These are phyloP conservation scores for Paecilomyces dactylethromorphus DNA, from an alignment of 2,329 filamentous ascomycete species.

Conservation along the genomic window DNA sequence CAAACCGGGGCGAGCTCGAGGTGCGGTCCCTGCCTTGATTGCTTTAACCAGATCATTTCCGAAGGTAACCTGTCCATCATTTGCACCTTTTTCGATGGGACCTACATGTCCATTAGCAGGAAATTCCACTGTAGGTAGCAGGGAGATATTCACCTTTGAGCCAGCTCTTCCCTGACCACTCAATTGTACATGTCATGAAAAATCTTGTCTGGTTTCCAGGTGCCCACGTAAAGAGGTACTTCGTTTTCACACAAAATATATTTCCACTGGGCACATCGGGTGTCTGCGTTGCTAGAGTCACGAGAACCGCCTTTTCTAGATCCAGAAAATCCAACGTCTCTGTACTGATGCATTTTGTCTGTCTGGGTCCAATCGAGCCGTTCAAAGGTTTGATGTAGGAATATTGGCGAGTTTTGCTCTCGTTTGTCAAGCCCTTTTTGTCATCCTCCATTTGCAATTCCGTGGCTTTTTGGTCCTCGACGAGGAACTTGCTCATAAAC, in stretches of 20 bases:
- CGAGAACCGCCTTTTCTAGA: constrained; percentile 75
- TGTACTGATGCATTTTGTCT: constrained; percentile 88
- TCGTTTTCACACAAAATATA: constrained; percentile 85
- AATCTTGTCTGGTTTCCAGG: constrained; percentile 78
- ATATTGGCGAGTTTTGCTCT: constrained; percentile 68
- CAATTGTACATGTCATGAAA: constrained; percentile 81
- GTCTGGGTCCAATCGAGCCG: constrained; percentile 77
- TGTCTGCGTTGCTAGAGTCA: constrained; percentile 79
- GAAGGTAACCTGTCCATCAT: constrained; percentile 79
- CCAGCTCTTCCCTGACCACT: constrained; percentile 98
- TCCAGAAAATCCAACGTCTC: constrained; percentile 81
- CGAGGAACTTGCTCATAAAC: constrained; percentile 83
- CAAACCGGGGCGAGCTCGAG: constrained; percentile 50
- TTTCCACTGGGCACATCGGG: constrained; percentile 94
- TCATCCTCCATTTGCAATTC: constrained; percentile 82
- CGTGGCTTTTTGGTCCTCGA: constrained; percentile 77
- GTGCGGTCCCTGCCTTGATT: constrained; percentile 65
- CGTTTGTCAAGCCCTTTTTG: constrained; percentile 67
- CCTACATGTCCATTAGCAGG: constrained; percentile 46
- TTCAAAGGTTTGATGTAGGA: constrained; percentile 88
- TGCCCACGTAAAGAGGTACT: constrained; percentile 90
- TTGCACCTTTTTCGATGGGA: constrained; percentile 91
- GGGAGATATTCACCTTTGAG: constrained; percentile 62
- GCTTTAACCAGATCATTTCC: constrained; percentile 72
- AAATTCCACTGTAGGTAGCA: not conserved